Base-by-base conservation (phyloP, 345 rosid species). In the Sapria himalayana region DNA sequence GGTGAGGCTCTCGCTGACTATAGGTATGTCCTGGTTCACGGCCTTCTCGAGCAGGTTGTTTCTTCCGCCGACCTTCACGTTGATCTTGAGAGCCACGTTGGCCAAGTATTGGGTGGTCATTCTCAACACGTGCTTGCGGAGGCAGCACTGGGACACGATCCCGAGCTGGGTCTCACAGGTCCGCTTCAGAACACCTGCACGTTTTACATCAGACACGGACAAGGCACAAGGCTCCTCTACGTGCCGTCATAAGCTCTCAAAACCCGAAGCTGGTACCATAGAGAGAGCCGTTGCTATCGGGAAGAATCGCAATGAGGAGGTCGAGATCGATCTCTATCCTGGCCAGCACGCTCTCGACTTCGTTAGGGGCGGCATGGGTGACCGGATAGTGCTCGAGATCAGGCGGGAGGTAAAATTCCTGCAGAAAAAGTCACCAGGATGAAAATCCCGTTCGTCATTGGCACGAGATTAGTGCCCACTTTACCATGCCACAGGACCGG, bases 81-180 rank as follows among this genome's bases (percentile, higher is more conserved):
- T 91, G 22, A 91, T 91, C 66, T 91, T 91, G 56, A 91, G 35
- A 3, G 96, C 71, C 37, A 91, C 96, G 66, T 84, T 91, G 15
- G 99, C 96, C 63, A 91, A 41, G 54, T 91, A 91, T 25, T 84
- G 99, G 27, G 74, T 84, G 45, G 70, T 80, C 84, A 80, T 78
- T 46, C 50, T 76, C 14, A 77, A 91, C 1, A 91, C 99, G 56
- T 84, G 89, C 57, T 73, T 84, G 1, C 80, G 77, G 64, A 91
- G 64, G 45, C 99, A 91, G 65, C 99, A 91, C 52, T 91, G 99
- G 19, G 96, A 84, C 32, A 91, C 95, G 31, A 84, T 62, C 17
- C 99, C 99, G 20, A 91, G 96, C 41, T 91, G 95, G 0, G 99
- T 91, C 64, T 91, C 99, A 56, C 99, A 91, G 34, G 84, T 84